A percentile compares a stretch with the other conserved stretches of the same genome.
Evolutionary conservation across 2,329 filamentous ascomycete species (phyloP).

Genomic region (Leptosphaerulina australis): DNA sequence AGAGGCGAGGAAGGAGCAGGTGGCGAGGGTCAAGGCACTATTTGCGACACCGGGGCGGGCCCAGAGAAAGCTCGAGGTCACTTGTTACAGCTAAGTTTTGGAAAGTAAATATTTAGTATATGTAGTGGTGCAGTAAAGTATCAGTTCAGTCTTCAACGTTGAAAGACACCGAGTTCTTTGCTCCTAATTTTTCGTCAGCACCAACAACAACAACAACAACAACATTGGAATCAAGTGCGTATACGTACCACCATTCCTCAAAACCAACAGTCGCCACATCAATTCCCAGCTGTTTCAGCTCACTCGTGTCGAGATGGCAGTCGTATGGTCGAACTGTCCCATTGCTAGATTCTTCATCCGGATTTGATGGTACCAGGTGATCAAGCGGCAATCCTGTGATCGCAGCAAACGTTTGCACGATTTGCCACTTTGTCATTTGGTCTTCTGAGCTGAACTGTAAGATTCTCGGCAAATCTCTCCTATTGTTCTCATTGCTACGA

Average conservation of each 20-base stretch:
- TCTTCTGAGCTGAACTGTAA: constrained; percentile 90
- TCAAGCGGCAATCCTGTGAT: constrained; percentile 77
- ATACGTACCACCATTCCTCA: constrained; percentile 72
- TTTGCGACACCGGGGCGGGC: constrained; percentile 15
- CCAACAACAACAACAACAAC: background rate
- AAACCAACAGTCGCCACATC: constrained; percentile 78
- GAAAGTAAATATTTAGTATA: background rate
- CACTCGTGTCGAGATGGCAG: constrained; percentile 81
- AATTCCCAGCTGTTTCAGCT: constrained; percentile 74
- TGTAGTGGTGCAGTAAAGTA: background rate
- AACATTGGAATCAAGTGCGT: too few relatives aligned
- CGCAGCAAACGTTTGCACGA: constrained; percentile 76
- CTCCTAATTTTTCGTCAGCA: constrained; percentile 36
- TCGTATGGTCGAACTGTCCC: constrained; percentile 82
- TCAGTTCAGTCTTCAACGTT: background rate
- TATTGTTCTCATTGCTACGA: constrained; percentile 33
- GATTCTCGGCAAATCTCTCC: constrained; percentile 66
- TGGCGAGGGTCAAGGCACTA: constrained; percentile 43
- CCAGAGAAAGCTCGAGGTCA: background rate
- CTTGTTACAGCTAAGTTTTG: constrained; percentile 1
- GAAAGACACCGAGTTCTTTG: constrained; percentile 42
- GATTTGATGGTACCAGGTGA: constrained; percentile 61
- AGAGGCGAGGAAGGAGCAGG: constrained; percentile 41
- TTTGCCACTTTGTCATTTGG: constrained; percentile 86
- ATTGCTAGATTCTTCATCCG: constrained; percentile 72